Conservation (phyloP, 176 grass and related monocot genomes). For the Rhipidocladum racemiflorum region DNA sequence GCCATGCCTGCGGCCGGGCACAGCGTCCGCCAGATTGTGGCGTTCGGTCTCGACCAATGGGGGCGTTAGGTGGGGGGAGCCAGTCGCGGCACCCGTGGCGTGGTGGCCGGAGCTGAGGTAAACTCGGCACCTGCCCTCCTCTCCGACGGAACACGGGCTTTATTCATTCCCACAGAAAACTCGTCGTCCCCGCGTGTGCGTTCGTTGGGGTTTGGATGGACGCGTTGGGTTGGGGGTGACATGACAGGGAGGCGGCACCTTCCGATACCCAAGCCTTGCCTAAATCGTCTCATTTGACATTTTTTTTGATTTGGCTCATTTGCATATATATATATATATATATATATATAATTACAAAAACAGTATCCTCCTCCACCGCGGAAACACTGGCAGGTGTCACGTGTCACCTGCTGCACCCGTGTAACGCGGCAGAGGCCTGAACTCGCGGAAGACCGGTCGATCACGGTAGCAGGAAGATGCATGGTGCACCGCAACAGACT, state of each 20-base stretch:
- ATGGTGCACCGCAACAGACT: too few species aligned
- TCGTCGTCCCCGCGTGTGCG: background rate
- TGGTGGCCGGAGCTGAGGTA: constrained; percentile 2
- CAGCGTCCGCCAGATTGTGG: background rate
- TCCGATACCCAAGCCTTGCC: too few species aligned
- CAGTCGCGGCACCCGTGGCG: background rate
- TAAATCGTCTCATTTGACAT: too few species aligned
- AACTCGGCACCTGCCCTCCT: constrained; percentile 12
- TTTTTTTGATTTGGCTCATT: too few species aligned
- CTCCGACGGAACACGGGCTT: background rate
- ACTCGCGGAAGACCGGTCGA: too few species aligned
- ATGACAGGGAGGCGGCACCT: background rate
- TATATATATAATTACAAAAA: too few species aligned
- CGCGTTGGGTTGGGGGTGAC: background rate
- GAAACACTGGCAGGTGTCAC: too few species aligned
- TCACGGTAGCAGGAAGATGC: too few species aligned
- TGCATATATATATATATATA: too few species aligned
- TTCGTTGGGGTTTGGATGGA: background rate
- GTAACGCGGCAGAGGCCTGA: too few species aligned
- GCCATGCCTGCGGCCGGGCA: background rate
- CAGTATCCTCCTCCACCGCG: too few species aligned
- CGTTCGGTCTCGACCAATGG: background rate
- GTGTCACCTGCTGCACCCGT: too few species aligned
- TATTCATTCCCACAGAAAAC: background rate
- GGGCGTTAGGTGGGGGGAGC: background rate